Base-by-base conservation (phyloP, 371 early-diverging fungal genomes). In the Apophysomyces ossiformis region DNA sequence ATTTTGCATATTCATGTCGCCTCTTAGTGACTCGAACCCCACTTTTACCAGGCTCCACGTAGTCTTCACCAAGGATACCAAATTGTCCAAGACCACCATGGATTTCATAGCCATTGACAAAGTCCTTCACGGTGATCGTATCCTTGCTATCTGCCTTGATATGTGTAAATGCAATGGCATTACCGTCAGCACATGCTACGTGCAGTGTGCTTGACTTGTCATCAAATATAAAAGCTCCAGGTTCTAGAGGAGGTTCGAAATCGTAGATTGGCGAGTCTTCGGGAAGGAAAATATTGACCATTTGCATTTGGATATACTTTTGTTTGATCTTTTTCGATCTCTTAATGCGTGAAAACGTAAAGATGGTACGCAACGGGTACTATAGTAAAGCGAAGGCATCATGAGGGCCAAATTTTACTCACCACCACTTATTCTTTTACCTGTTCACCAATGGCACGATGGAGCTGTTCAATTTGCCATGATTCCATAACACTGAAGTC, bases 361-460 rank as follows among this genome's bases (percentile, higher is more conserved):
- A 77, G 9, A 47, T 66, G 0, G 75, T 66, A 15, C 74, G 72
- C 11, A 81, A 66, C 1, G 84, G 81, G 54, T 74, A 75, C 80
- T 79, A 60, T 15, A 7, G 36, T 38, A 9, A 57, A 26, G 32
- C 32, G 45, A 64, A 21, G 11, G 7, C 15, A 39, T 5, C 62
- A 58, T 32, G 21, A 18, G 8, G 54, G 13, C n/a, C 57, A 56
- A 58, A 60, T 26, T 26, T 26, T 26, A 26, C 32, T 26, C 66
- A 57, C 65, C 41, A 54, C 45, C 54, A 61, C 16, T 35, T 26
- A 11, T 67, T 69, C 58, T 56, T n/a, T 64, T 74, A 90, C 92
- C 79, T 90, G 91, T 37, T 88, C 83, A 4, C 92, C 90, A 66
- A 93, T 87, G 0, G 95, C 95, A 26, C 94, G 82, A 71, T 89